Conservation (phyloP, 2,329 filamentous ascomycete species). For the Neofusicoccum cordaticola region DNA sequence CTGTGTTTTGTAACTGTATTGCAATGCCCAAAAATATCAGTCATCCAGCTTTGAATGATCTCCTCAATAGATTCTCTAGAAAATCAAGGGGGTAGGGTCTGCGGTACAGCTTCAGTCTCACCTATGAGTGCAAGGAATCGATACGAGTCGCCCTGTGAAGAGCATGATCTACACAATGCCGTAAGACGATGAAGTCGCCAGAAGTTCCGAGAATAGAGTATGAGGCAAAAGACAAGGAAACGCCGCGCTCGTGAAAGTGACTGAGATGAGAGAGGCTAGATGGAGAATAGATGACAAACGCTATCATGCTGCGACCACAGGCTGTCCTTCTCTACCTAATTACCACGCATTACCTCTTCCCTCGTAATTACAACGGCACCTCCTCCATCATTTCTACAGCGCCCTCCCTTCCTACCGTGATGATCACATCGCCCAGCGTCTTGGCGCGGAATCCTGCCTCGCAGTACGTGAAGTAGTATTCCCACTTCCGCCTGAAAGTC, state of each 20-base stretch:
- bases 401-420: slow-evolving; percentile 66
- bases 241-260: background rate
- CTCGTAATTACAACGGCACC: slow-evolving; percentile 55
- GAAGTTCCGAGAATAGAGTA: background rate
- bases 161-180: too few relatives aligned
- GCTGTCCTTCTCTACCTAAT: background rate
- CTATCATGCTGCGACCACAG: background rate
- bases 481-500: slow-evolving; percentile 69
- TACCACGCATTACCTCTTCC: background rate
- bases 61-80: too few relatives aligned
- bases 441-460: slow-evolving; percentile 72
- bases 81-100: too few relatives aligned
- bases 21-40: too few relatives aligned
- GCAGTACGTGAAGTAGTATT: slow-evolving; percentile 76
- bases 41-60: too few relatives aligned
- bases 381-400: slow-evolving; percentile 67
- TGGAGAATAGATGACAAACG: background rate
- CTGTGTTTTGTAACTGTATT: too few relatives aligned
- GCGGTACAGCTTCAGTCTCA: too few relatives aligned
- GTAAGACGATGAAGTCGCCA: background rate
- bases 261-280: background rate
- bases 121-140: too few relatives aligned
- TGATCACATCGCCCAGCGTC: slow-evolving; percentile 69
- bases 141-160: too few relatives aligned
- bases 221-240: background rate